Conservation (phyloP, 2,329 filamentous ascomycete genomes). For the Colletotrichum lentis region DNA sequence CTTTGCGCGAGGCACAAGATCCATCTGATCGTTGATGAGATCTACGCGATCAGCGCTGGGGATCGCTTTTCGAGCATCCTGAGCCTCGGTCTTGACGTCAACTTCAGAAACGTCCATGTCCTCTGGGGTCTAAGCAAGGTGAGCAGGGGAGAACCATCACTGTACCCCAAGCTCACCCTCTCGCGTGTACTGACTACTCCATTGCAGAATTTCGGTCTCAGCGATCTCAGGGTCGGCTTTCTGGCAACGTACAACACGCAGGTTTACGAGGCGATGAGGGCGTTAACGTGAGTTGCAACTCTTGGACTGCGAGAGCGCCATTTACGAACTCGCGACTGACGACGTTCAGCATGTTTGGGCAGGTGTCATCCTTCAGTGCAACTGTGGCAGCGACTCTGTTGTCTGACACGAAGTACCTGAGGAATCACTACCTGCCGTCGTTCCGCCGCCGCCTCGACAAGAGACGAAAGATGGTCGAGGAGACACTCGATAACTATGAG, state of each 20-base stretch:
- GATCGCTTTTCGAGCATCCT: conserved; percentile 21
- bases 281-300: conserved; percentile 2
- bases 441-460: conserved; percentile 20
- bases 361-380: conserved; percentile 11
- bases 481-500: background rate
- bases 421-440: conserved; percentile 2
- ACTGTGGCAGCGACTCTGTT: conserved; percentile 6
- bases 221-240: background rate
- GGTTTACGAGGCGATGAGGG: conserved; percentile 5
- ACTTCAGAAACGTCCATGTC: conserved; percentile 22
- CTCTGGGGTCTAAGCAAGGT: conserved; percentile 28
- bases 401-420: conserved; percentile 26
- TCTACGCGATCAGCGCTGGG: conserved; percentile 12
- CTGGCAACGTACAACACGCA: conserved; percentile 24
- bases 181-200: background rate
- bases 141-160: background rate
- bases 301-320: background rate
- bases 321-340: background rate
- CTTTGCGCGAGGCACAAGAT: conserved; percentile 19
- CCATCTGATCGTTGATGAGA: conserved; percentile 25
- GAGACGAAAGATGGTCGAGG: conserved; percentile 5
- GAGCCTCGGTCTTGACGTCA: conserved; percentile 17
- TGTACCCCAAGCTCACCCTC: background rate
- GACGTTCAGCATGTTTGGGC: background rate
- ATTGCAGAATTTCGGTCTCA: conserved; percentile 21